Conservation (phyloP, 805 yeast genomes). For the Starmerella stigmatis region DNA sequence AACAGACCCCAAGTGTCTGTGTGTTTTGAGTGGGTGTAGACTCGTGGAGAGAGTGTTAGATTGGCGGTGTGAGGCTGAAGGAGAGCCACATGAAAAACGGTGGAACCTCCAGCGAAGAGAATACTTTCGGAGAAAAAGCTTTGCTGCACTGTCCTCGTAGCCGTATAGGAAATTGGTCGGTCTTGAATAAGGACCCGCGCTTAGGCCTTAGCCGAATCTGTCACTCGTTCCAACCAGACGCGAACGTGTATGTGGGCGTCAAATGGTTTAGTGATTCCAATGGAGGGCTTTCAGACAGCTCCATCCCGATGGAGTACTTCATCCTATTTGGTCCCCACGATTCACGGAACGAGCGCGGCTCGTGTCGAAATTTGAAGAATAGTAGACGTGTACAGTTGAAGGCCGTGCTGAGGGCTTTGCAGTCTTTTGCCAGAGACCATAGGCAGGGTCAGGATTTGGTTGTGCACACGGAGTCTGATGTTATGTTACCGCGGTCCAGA, state of each 20-base stretch:
- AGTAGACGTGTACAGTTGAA: neutral
- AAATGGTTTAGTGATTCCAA: neutral
- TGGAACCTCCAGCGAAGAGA: neutral
- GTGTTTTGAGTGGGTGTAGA: neutral
- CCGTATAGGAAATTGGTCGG: neutral
- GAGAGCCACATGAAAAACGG: neutral
- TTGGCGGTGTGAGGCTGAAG: neutral
- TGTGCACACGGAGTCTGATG: neutral
- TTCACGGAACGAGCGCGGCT: neutral
- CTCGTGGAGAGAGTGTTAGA: neutral
- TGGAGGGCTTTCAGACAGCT: neutral
- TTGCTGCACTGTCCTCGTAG: neutral
- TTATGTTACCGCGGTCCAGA: neutral
- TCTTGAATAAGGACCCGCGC: neutral
- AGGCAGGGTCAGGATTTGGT: neutral
- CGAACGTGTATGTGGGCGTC: neutral
- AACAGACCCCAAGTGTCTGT: too few relatives aligned
- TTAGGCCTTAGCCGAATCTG: neutral
- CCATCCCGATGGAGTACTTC: neutral
- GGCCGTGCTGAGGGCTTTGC: slow-evolving; percentile 2
- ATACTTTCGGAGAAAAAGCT: neutral
- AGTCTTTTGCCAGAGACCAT: neutral
- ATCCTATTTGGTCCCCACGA: slow-evolving; percentile 3
- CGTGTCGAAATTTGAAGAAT: neutral
- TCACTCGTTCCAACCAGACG: neutral